These are phyloP conservation scores for Salmacisia buchloeana DNA, from an alignment of 1,284 basidiomycete genomes.

Conservation along the genomic window DNA sequence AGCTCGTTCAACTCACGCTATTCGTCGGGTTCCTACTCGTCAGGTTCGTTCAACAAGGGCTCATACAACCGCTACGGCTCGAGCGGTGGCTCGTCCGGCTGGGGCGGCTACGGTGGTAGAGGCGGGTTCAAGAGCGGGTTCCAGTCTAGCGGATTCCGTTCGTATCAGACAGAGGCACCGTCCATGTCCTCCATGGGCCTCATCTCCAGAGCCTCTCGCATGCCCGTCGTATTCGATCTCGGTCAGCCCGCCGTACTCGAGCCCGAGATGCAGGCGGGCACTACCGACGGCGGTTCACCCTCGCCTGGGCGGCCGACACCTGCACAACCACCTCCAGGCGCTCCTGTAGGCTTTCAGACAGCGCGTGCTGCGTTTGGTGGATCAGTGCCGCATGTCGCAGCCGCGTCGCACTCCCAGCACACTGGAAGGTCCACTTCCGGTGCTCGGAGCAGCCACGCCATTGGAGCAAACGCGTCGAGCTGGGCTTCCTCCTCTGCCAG, in stretches of 20 bases:
- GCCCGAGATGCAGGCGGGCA: neutral
- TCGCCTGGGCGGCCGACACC: neutral
- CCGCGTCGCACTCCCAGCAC: neutral
- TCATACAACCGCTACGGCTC: neutral
- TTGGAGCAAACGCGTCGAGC: conserved; percentile 3
- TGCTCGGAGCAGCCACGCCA: neutral
- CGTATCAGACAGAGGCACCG: neutral
- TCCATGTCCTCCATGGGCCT: neutral
- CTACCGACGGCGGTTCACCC: neutral
- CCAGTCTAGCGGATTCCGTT: too few species aligned
- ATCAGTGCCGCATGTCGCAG: neutral
- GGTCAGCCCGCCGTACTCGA: too few species aligned
- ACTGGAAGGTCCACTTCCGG: neutral
- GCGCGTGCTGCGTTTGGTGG: neutral
- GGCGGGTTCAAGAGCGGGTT: conserved; percentile 13
- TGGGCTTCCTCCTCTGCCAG: neutral
- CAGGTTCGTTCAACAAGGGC: neutral
- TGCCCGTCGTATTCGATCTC: too few species aligned
- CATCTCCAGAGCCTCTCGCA: too few species aligned
- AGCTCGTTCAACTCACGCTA: neutral
- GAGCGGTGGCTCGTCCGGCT: neutral
- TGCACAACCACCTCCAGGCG: neutral
- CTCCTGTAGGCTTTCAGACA: neutral
- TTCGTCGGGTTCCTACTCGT: neutral
- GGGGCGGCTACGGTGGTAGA: conserved; percentile 18